Percentiles rank a stretch among this genome's conserved stretches.
phyloP scores from a whole-genome alignment of 352 stramenopile genomes.

The Phytophthora multivora region DNA sequence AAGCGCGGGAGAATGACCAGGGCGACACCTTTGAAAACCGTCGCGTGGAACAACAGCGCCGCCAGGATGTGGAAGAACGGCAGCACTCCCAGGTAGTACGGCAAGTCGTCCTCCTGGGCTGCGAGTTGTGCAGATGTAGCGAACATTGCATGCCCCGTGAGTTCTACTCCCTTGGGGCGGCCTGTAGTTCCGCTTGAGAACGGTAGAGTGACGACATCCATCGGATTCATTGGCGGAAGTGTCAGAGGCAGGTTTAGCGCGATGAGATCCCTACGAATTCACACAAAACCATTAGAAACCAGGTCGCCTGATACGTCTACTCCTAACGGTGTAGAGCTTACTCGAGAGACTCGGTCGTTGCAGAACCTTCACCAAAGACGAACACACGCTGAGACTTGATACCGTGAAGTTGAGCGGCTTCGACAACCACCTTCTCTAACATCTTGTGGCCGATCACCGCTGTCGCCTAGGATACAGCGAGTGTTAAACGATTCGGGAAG shows the following conservation, averaged over 20 bases:
- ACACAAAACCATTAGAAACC: not conserved
- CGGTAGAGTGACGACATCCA: conserved; percentile 58
- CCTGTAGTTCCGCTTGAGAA: conserved; percentile 95
- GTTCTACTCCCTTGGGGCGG: conserved; percentile 88
- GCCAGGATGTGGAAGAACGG: conserved; percentile 97
- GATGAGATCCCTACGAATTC: conserved; percentile 18
- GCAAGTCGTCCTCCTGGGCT: not conserved
- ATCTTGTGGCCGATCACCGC: conserved; percentile 14
- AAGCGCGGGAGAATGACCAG: conserved; percentile 90
- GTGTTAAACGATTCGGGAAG: not conserved
- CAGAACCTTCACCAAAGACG: conserved; percentile 16
- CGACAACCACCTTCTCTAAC: conserved; percentile 1
- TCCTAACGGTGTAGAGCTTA: not conserved
- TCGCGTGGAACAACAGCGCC: conserved; percentile 83
- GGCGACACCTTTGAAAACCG: conserved; percentile 75
- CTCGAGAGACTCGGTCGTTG: conserved; percentile 7
- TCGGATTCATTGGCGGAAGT: conserved; percentile 30
- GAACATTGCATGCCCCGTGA: conserved; percentile 82
- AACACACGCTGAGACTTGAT: conserved; percentile 18
- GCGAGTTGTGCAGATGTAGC: not conserved
- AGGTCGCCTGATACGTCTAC: not conserved
- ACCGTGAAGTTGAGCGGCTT: conserved; percentile 15
- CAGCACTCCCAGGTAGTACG: conserved; percentile 63
- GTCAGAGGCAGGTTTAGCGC: conserved; percentile 27
- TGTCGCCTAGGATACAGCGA: conserved; percentile 10